Conservation (phyloP, 2,329 filamentous ascomycete genomes). For the Fusarium chlamydosporum region DNA sequence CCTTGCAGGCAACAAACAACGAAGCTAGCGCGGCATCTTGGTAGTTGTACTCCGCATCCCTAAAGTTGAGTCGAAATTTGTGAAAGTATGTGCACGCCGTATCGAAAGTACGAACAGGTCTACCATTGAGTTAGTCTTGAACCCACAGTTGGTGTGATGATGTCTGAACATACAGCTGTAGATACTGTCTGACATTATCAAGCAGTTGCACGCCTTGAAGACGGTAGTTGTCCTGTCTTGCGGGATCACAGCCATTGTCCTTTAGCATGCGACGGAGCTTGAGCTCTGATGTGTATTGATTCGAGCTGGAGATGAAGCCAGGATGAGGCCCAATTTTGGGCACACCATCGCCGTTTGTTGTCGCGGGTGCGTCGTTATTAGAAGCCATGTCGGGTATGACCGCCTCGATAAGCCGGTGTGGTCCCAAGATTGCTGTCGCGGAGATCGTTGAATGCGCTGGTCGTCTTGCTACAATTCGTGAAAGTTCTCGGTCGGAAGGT, state of each 20-base stretch:
- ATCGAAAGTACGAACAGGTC: conserved; percentile 90
- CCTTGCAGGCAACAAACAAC: conserved; percentile 94
- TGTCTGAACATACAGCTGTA: conserved; percentile 74
- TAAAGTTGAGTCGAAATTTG: conserved; percentile 88
- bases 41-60: conserved; percentile 88
- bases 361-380: conserved; percentile 17
- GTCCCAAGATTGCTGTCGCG: background rate
- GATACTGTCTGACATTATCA: conserved; percentile 81
- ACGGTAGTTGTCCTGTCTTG: conserved; percentile 83
- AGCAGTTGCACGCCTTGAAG: conserved; percentile 92
- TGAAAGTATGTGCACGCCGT: conserved; percentile 95
- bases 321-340: conserved; percentile 60
- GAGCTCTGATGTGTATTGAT: conserved; percentile 86
- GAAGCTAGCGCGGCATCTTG: conserved; percentile 89
- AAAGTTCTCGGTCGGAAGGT: background rate
- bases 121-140: conserved; percentile 53
- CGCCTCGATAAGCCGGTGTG: background rate
- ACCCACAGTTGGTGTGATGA: background rate
- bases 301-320: conserved; percentile 64
- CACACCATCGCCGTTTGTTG: conserved; percentile 41
- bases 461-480: background rate
- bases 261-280: conserved; percentile 80
- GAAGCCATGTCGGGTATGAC: conserved; percentile 28
- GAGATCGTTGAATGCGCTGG: background rate
- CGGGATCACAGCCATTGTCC: conserved; percentile 78